Percentiles rank a stretch among this genome's conserved stretches.
phyloP scores from a whole-genome alignment of 2,329 filamentous ascomycete genomes.

The Periconia sp. region DNA sequence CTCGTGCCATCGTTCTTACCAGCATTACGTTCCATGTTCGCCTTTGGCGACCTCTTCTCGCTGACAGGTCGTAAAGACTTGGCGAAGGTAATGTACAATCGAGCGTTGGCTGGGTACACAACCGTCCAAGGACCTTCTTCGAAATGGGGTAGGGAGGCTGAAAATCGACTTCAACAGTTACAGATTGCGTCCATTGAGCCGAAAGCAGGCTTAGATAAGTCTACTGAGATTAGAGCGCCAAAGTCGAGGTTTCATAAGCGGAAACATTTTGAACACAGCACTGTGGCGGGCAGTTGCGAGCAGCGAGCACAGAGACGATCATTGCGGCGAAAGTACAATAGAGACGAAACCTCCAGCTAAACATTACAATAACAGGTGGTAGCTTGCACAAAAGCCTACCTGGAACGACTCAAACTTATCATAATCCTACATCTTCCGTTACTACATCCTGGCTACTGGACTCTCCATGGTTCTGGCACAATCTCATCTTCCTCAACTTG shows the following conservation, averaged over 20 bases:
- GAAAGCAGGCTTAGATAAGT: slow-evolving; percentile 10
- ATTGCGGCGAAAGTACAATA: too few species aligned
- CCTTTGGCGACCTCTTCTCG: slow-evolving; percentile 30
- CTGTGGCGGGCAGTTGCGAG: too few species aligned
- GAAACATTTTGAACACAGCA: too few species aligned
- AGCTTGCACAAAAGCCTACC: too few species aligned
- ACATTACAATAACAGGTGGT: too few species aligned
- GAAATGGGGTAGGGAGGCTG: slow-evolving; percentile 11
- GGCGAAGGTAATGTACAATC: slow-evolving; percentile 32
- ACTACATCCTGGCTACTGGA: too few species aligned
- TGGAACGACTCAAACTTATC: too few species aligned
- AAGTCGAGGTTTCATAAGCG: slow-evolving; percentile 9
- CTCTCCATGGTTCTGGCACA: too few species aligned
- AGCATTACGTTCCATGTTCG: slow-evolving; percentile 29
- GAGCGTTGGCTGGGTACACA: slow-evolving; percentile 19
- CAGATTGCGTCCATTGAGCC: slow-evolving; percentile 12
- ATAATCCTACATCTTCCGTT: too few species aligned
- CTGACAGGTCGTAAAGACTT: slow-evolving; percentile 21
- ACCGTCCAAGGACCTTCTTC: slow-evolving; percentile 17
- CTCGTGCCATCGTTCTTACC: slow-evolving; percentile 28
- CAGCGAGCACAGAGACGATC: too few species aligned
- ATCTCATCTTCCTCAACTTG: too few species aligned
- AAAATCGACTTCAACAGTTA: slow-evolving; percentile 15
- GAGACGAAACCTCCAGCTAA: too few species aligned
- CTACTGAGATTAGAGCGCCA: slow-evolving; percentile 9